phyloP scores from a whole-genome alignment of 225 moss, liverwort and hornwort species.

The Physcomitrellopsis africana region DNA sequence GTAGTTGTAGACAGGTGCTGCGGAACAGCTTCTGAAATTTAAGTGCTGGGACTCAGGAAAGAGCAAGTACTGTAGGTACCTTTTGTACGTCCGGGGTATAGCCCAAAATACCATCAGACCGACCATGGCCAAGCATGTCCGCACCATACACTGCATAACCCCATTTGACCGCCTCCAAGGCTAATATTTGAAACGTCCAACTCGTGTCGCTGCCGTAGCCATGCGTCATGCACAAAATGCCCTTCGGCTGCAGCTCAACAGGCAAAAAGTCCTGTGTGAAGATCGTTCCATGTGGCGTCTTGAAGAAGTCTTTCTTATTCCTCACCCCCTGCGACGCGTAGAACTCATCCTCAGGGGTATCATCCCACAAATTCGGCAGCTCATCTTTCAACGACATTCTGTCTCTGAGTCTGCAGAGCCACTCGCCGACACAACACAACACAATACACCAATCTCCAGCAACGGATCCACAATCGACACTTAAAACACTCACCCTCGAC shows the following conservation, averaged over 20 bases:
- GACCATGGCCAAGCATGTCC: slow-evolving; percentile 78
- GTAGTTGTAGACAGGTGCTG: too few species aligned
- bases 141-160: slow-evolving; percentile 67
- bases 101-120: slow-evolving; percentile 62
- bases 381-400: slow-evolving; percentile 33
- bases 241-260: slow-evolving; percentile 41
- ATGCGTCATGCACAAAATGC: slow-evolving; percentile 68
- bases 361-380: slow-evolving; percentile 61
- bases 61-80: slow-evolving; percentile 16
- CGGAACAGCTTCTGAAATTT: not conserved
- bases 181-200: slow-evolving; percentile 62
- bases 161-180: slow-evolving; percentile 54
- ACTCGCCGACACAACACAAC: not conserved
- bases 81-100: slow-evolving; percentile 55
- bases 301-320: slow-evolving; percentile 45
- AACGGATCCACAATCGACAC: not conserved
- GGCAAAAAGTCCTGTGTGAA: slow-evolving; percentile 74
- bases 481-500: not conserved
- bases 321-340: slow-evolving; percentile 58
- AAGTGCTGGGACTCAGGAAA: not conserved
- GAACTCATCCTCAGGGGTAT: slow-evolving; percentile 66
- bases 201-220: slow-evolving; percentile 68
- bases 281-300: slow-evolving; percentile 54
- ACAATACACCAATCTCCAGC: not conserved
- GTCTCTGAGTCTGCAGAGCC: not conserved